Evolutionary conservation across 192 early-diverging fungal genomes (phyloP).

Genomic region (Entomortierella parvispora): DNA sequence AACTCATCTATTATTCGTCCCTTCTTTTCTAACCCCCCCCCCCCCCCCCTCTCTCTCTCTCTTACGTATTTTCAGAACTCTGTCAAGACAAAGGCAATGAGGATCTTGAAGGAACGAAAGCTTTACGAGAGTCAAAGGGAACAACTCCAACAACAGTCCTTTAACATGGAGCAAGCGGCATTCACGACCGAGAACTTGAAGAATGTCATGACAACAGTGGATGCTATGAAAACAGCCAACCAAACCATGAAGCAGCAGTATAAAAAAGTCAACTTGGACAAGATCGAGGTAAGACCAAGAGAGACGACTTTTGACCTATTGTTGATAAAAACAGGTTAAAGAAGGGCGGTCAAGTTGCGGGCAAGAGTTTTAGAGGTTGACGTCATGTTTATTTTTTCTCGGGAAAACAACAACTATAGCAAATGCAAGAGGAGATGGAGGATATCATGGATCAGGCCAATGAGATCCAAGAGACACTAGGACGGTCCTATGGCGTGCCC

Average conservation of each 20-base stretch:
- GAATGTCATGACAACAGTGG: constrained; percentile 95
- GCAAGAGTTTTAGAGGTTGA: no score
- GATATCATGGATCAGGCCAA: constrained; percentile 97
- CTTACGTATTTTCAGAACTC: no score
- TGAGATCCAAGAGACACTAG: constrained; percentile 96
- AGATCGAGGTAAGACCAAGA: constrained; percentile 79
- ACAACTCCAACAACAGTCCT: constrained; percentile 94
- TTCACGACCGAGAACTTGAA: constrained; percentile 95
- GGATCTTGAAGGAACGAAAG: constrained; percentile 94
- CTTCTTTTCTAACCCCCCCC: no score
- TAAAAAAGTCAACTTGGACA: constrained; percentile 93
- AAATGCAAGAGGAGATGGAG: constrained; percentile 98
- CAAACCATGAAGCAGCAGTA: constrained; percentile 96
- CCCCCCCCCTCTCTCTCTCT: no score
- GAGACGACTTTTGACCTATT: background rate
- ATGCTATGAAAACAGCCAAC: constrained; percentile 97
- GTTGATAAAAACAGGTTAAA: no score
- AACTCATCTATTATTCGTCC: no score
- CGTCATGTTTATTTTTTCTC: no score
- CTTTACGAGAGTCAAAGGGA: constrained; percentile 96
- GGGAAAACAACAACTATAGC: no score
- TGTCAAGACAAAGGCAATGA: constrained; percentile 92
- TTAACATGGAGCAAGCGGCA: constrained; percentile 98
- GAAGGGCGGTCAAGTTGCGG: no score
- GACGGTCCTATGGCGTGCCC: constrained; percentile 90